Base-by-base conservation (phyloP, 805 yeast genomes). In the Starmerella floris region DNA sequence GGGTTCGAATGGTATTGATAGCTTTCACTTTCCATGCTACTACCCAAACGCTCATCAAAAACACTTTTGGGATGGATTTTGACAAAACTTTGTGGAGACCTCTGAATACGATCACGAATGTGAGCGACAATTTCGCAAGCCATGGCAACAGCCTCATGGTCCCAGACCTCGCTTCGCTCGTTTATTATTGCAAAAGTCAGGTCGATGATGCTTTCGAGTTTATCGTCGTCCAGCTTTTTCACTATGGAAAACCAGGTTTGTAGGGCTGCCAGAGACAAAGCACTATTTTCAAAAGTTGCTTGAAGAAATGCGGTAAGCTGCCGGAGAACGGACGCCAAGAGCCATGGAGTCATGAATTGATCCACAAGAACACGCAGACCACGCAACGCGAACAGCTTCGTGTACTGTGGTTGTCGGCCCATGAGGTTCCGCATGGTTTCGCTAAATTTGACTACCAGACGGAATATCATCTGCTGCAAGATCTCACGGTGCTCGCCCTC, bases 291-390 rank as follows among this genome's bases (percentile, higher is more conserved):
- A 20, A 87, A 60, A 0, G 88, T 78, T 1, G 85, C 76, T 56
- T 84, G 95, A 11, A 88, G 62, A 52, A 94, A 81, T 2, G 94
- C 80, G 45, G 83, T 79, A 4, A 88, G 73, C 56, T 87, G 97
- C 0, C 50, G 37, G 13, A 49, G 30, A 6, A 49, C 54, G 6
- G 50, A 49, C 2, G 48, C 48, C 10, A 43, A 37, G 17, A 49
- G 31, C 5, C 37, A 39, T 8, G 39, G 28, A 3, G 41, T 39
- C 13, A 49, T 27, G 10, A 46, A 19, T 13, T 39, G 31, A 27
- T 43, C 40, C 5, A 82, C 73, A 21, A 88, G 61, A 44, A 79
- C 73, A 30, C 77, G 73, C 25, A 88, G 71, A 1, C 95, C 95
- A 43, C 74, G 66, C 2, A 88, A 67, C 1, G 48, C 52, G 11